Evolutionary conservation across 805 yeast genomes (phyloP), one percentile per base, ranked within the genome.

Genomic region (Monosporozyma siamensis): DNA sequence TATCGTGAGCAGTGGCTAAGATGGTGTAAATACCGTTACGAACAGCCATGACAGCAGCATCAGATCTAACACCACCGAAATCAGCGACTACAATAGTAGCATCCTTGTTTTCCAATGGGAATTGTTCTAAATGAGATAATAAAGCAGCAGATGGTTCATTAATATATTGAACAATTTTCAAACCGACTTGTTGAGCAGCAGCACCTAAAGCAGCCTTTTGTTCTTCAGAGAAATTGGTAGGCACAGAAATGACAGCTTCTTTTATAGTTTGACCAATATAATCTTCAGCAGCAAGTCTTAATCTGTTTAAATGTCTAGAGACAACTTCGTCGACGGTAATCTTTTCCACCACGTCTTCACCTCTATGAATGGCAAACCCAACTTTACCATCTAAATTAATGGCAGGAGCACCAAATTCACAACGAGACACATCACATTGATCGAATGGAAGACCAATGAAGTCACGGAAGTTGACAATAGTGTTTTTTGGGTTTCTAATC

Each of bases 51-150:
- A 92, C 89, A 46, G 97, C 95, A 48, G 89, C 96, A 61, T 92
- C 97, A 34, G 95, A 81, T 68, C 97, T 77, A 54, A 88, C 74
- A 60, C 95, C 97, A 64, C 98, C 98, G 57, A 92, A 85, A 66
- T 92, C 98, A 43, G 95, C 94, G 53, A 92, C 96, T 39, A 87
- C 94, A 30, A 60, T 60, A 39, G 56, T 61, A 37, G 45, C 56
- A 38, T 62, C 66, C n/a, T 48, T 48, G n/a, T n/a, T n/a, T 38
- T 50, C 49, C 41, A 51, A 50, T 37, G 55, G 53, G 48, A 58
- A 80, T 80, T 46, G 85, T 66, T 70, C 67, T 7, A 53, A 50
- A 59, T 89, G 90, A 4, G 97, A 87, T 52, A 92, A 71, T 49
- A 92, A 70, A 39, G 97, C 95, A 47, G 97, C 84, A 46, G 87